Base-by-base conservation (phyloP, 192 early-diverging fungal genomes). In the Thoreauomyces humboldtii region DNA sequence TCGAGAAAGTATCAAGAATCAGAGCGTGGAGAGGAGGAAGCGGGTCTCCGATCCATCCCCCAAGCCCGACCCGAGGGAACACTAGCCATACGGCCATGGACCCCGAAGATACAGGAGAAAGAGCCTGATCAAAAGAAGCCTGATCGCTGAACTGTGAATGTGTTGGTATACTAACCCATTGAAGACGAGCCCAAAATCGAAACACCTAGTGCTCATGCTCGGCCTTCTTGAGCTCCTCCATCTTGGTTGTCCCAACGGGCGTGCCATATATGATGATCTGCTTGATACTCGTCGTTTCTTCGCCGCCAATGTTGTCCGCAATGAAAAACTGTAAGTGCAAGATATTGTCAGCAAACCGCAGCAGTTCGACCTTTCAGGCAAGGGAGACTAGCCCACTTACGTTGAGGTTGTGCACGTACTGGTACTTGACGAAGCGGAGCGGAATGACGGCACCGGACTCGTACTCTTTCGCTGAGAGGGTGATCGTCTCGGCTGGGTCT, bases 401-500 rank as follows among this genome's bases (percentile, higher is more conserved):
- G 45, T 89, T 85, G 51, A 97, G 45, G 59, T 76, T 89, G 52
- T 80, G 86, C 31, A 98, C 87, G 59, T 82, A 88, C 78, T 98
- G 95, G 77, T 93, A 98, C 54, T 92, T 91, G 58, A 98, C 95
- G 73, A 92, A 98, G 46, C 91, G 85, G 67, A 98, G 81, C 7
- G 79, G 77, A n/a, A 88, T 83, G 32, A 91, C 76, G 14, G 81
- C 80, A 25, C 85, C 81, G 24, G 71, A 77, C 63, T 84, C 82
- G 66, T 89, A 92, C 29, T 86, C 78, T n/a, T 61, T 46, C 52
- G 54, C 77, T 9, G 75, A 74, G 71, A 98, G 70, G 22, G 84
- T 83, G 35, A 98, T 76, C 32, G 71, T 80, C 65, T 98, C 92
- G 4, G 88, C 90, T 45, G 85, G 82, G 45, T 83, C 66, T n/a